Conservation (phyloP, 306 rosid genomes). For the Calophaca sinica region DNA sequence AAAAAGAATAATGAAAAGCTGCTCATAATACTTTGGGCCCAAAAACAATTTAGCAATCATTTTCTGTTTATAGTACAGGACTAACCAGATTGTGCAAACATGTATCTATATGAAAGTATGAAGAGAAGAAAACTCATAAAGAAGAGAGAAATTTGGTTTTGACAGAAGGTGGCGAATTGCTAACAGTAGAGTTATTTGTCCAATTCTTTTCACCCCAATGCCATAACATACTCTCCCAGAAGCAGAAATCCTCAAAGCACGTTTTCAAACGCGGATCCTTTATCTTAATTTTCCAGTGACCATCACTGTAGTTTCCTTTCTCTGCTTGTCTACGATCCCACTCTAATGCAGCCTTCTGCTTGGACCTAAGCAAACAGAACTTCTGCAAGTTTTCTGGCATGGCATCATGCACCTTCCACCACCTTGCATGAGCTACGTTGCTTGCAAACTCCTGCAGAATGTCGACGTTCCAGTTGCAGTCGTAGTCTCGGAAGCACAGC, state of each 20-base stretch:
- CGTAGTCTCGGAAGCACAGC: slow-evolving; percentile 89
- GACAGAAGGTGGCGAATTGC: slow-evolving; percentile 47
- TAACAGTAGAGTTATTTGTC: slow-evolving; percentile 68
- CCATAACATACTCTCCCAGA: slow-evolving; percentile 90
- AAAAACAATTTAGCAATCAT: slow-evolving; percentile 15
- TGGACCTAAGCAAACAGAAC: slow-evolving; percentile 78
- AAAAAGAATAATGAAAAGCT: slow-evolving; percentile 9
- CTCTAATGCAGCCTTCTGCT: slow-evolving; percentile 85
- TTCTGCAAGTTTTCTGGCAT: slow-evolving; percentile 74
- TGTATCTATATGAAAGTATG: slow-evolving; percentile 27
- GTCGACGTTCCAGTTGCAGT: slow-evolving; percentile 92
- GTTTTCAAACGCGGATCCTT: slow-evolving; percentile 67
- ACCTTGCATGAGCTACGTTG: slow-evolving; percentile 76
- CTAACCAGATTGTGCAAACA: slow-evolving; percentile 20
- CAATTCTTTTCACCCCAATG: slow-evolving; percentile 87
- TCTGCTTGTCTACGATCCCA: slow-evolving; percentile 89
- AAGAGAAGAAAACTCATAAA: slow-evolving; percentile 42
- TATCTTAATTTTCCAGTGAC: slow-evolving; percentile 85
- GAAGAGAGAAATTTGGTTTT: slow-evolving; percentile 53
- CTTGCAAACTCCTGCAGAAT: slow-evolving; percentile 79
- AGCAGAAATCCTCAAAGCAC: slow-evolving; percentile 80
- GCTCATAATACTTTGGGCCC: slow-evolving; percentile 26
- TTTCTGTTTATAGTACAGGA: slow-evolving; percentile 12
- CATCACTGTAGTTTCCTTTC: slow-evolving; percentile 76
- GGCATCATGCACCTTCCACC: slow-evolving; percentile 93